phyloP scores from a whole-genome alignment of 257 asterid genomes.

The Solanum paucissectum region DNA sequence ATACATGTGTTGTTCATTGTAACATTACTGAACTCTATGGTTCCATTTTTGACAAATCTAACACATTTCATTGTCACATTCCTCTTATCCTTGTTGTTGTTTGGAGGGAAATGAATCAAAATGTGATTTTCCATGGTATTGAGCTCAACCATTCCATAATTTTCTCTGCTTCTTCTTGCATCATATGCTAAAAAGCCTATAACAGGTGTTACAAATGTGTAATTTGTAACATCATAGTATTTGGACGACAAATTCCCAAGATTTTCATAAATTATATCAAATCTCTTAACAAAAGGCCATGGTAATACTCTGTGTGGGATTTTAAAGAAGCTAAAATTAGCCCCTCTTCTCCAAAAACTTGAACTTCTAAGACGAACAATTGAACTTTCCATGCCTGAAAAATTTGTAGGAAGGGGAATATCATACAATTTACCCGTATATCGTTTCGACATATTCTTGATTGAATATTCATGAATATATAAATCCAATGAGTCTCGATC shows the following conservation, averaged over 20 bases:
- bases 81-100: neutral
- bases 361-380: slow-evolving; percentile 37
- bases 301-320: slow-evolving; percentile 41
- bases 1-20: slow-evolving; percentile 21
- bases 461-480: slow-evolving; percentile 30
- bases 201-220: slow-evolving; percentile 56
- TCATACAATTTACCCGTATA: slow-evolving; percentile 46
- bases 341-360: slow-evolving; percentile 44
- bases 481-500: slow-evolving; percentile 41
- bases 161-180: slow-evolving; percentile 10
- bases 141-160: slow-evolving; percentile 22
- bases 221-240: slow-evolving; percentile 46
- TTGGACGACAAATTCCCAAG: slow-evolving; percentile 56
- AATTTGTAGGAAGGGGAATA: slow-evolving; percentile 42
- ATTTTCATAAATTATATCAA: slow-evolving; percentile 45
- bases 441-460: slow-evolving; percentile 14
- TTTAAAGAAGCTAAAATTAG: slow-evolving; percentile 18
- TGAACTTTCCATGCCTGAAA: slow-evolving; percentile 36
- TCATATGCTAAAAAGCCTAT: slow-evolving; percentile 55
- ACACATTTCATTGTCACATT: slow-evolving; percentile 33
- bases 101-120: slow-evolving; percentile 27
- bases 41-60: slow-evolving; percentile 30
- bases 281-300: slow-evolving; percentile 47
- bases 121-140: slow-evolving; percentile 18
- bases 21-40: slow-evolving; percentile 39